Base-by-base conservation (phyloP, 805 yeast genomes). In the Wickerhamiella shivajii region DNA sequence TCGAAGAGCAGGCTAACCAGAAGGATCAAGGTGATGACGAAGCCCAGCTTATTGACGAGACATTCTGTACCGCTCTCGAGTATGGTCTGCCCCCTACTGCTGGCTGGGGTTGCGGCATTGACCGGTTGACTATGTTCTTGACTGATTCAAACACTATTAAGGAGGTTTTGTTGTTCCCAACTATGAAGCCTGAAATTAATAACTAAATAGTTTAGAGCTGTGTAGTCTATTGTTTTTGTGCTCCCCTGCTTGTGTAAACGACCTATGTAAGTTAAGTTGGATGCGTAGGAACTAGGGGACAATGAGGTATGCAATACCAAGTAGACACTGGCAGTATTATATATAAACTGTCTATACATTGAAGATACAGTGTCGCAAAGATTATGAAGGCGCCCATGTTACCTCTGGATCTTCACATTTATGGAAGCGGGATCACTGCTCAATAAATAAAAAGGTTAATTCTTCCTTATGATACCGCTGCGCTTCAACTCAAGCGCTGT, bases 41-140 rank as follows among this genome's bases (percentile, higher is more conserved):
- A 66, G 98, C 95, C 42, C 97, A 87, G 67, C 56, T 84, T 60
- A 70, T 90, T 44, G 98, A 87, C 59, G 98, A 87, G 66, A 77
- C 80, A 44, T 87, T 87, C 85, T 78, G 93, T 68, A 80, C 85
- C 51, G 96, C 98, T 46, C 71, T 87, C 53, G 98, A 87, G 66
- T 87, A 83, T 60, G 98, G 97, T 62, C 71, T 87, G 53, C 98
- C 98, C 40, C 98, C 98, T 52, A 90, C 97, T 49, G 97, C 93
- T 60, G 98, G 98, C 49, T 87, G 97, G 97, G 98, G 98, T 50
- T 77, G 93, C 64, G 98, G 98, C 71, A 85, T 87, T 48, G 98
- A 87, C 64, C 78, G 98, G 69, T 59, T 87, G 55, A 84, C 95
- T 54, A 87, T 87, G 98, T 90, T 90, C 68, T 72, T 90, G 65